phyloP scores from a whole-genome alignment of 1,284 basidiomycete species.

The Puccinia hordei region DNA sequence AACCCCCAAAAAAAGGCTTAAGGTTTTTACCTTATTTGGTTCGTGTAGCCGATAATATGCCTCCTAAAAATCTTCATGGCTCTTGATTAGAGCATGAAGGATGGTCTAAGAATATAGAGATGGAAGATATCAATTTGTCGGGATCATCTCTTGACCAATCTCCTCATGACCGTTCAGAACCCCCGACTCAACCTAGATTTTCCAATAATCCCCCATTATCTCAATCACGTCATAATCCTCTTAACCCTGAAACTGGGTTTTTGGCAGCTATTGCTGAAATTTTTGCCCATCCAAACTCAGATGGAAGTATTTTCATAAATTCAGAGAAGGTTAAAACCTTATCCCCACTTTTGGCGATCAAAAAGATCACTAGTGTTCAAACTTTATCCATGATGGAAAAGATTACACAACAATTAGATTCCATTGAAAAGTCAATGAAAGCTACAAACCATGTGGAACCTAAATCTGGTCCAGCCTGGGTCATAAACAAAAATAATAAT shows the following conservation, averaged over 20 bases:
- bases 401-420: too few species aligned
- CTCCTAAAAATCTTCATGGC: neutral
- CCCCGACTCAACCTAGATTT: too few species aligned
- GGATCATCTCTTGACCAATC: too few species aligned
- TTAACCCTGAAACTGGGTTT: neutral
- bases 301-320: too few species aligned
- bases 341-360: neutral
- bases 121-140: too few species aligned
- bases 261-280: neutral
- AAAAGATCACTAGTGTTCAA: neutral
- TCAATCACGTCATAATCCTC: too few species aligned
- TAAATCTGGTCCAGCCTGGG: too few species aligned
- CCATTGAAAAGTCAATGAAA: too few species aligned
- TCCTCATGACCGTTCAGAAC: too few species aligned
- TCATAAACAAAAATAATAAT: neutral
- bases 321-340: neutral
- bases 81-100: neutral
- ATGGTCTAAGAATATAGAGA: too few species aligned
- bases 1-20: neutral
- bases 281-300: neutral
- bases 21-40: neutral
- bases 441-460: neutral
- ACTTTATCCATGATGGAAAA: too few species aligned
- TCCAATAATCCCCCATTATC: too few species aligned
- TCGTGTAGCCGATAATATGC: neutral